A percentile compares a stretch with the other conserved stretches of the same genome.
Evolutionary conservation across 495 filamentous ascomycete species (phyloP).

Genomic region (Penicillium egyptiacum): DNA sequence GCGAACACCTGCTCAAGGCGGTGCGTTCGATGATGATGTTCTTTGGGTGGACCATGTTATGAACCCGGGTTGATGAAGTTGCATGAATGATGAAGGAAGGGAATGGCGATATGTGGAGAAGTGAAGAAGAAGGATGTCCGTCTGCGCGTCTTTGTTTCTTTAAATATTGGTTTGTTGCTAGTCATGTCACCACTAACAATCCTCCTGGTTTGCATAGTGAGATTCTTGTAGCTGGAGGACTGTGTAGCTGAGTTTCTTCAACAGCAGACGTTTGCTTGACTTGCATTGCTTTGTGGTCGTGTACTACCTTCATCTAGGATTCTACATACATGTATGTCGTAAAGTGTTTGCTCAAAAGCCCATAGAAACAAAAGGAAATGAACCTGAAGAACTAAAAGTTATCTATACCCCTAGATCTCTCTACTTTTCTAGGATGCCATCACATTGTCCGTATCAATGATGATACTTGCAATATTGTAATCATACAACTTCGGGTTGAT

Average conservation of each 20-base stretch:
- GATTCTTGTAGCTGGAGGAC: background rate
- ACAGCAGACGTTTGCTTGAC: background rate
- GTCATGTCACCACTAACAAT: background rate
- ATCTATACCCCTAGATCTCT: background rate
- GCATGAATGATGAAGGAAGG: background rate
- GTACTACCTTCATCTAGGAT: background rate
- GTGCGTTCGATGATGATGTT: background rate
- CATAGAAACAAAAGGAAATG: background rate
- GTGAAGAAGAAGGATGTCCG: background rate
- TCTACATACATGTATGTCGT: background rate
- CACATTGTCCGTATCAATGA: background rate
- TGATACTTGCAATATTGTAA: background rate
- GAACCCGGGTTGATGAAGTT: background rate
- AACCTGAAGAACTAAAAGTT: background rate
- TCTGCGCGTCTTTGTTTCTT: background rate
- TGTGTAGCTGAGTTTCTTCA: background rate
- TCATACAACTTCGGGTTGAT: background rate
- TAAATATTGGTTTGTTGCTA: background rate
- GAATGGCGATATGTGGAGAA: background rate
- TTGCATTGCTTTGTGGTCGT: background rate
- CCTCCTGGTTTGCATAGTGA: background rate
- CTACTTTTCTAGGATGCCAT: background rate
- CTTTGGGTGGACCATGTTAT: background rate
- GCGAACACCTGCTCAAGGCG: background rate
- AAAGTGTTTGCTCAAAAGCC: background rate